A percentile compares a stretch with the other conserved stretches of the same genome.
Conservation (phyloP, 352 stramenopile genomes). For the Phytopythium cucurbitacearum region DNA sequence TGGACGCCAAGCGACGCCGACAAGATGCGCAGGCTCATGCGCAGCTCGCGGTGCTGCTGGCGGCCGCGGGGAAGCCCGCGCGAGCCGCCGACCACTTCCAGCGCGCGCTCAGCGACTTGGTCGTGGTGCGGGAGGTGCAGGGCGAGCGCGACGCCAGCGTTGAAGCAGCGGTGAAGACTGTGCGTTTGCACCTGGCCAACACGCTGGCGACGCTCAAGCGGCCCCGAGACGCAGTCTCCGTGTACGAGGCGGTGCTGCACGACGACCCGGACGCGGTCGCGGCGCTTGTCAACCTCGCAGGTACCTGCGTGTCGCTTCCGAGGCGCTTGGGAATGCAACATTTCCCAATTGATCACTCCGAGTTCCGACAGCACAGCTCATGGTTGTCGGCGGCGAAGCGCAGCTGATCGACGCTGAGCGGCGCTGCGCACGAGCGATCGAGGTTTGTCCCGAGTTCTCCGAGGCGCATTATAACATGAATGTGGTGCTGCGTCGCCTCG, state of each 20-base stretch:
- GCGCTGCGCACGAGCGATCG: constrained; percentile 32
- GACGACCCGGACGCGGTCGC: constrained; percentile 21
- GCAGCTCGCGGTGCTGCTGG: constrained; percentile 24
- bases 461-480: constrained; percentile 68
- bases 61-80: constrained; percentile 11
- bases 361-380: constrained; percentile 23
- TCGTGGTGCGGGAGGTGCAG: not conserved
- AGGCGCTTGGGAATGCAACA: no score
- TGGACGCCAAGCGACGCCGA: constrained; percentile 3
- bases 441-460: constrained; percentile 14
- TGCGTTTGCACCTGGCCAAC: constrained; percentile 9
- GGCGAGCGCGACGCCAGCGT: constrained; percentile 5
- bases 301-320: constrained; percentile 2
- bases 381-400: constrained; percentile 10
- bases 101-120: constrained; percentile 16
- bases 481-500: constrained; percentile 45
- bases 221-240: constrained; percentile 19
- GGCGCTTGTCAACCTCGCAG: constrained; percentile 50
- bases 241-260: constrained; percentile 28
- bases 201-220: constrained; percentile 11
- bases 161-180: not conserved
- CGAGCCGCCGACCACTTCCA: constrained; percentile 25
- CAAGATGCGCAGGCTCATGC: constrained; percentile 23
- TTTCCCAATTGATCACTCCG: not conserved
- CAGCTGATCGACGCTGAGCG: constrained; percentile 25